Evolutionary conservation across 1,284 basidiomycete species (phyloP), one percentile per base, ranked within the genome.

Genomic region (Porogramme epimiltina): DNA sequence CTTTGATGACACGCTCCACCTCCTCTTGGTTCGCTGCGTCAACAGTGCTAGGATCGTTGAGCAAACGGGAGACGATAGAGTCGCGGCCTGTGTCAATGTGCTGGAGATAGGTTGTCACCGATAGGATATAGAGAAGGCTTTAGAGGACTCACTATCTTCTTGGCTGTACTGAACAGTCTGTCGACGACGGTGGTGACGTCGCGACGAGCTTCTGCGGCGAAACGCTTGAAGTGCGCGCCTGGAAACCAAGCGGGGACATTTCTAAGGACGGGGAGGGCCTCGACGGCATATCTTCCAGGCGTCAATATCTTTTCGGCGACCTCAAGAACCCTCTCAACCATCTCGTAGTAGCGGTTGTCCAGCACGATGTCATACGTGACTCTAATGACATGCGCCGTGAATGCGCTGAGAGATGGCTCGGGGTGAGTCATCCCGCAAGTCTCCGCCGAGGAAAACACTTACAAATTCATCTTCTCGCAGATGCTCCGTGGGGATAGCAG

Each of bases 311-410:
- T 51, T 31, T 54, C 54, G 1, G 51, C 51, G 19, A 59, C 49
- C 1, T 34, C 44, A 1, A 46, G 51, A 10, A 61, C 40, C 26
- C 48, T 28, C 20, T 56, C 39, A 3, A 45, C 51, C 16, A 55
- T 47, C 24, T 38, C 38, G 34, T 51, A 54, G 18, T 57, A 53
- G 37, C 42, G 51, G 1, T 69, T 65, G 6, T 65, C 43, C 5
- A 63, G 58, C 22, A 63, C 55, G 31, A 72, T 65, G 20, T 71
- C 72, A 51, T 73, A 65, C 2, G 65, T 52, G 16, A 72, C 60
- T 10, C 55, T 56, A 46, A 70, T 55, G 25, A 66, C 64, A 19
- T 65, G 54, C 3, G 67, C 66, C n/a, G 62, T 67, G 36, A 62
- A 60, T n/a, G 60, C 59, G 41, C 72, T 73, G 15, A 0, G 28